Conservation (phyloP, 306 rosid species). For the Lathyrus sativus region DNA sequence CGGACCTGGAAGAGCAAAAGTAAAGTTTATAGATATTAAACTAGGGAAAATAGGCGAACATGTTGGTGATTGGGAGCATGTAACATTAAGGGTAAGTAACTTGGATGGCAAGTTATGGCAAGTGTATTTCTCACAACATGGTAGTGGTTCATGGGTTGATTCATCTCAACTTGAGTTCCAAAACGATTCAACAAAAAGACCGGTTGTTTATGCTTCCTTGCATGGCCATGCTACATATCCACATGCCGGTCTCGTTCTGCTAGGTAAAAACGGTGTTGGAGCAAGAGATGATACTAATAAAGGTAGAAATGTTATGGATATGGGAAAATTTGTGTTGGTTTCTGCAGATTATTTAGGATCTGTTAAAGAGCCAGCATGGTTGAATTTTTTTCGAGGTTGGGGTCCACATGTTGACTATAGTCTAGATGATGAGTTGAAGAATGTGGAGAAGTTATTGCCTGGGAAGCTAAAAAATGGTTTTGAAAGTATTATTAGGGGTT, state of each 20-base stretch:
- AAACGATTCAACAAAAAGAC: slow-evolving; percentile 29
- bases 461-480: slow-evolving; percentile 44
- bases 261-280: slow-evolving; percentile 50
- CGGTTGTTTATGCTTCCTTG: slow-evolving; percentile 60
- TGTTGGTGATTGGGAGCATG: slow-evolving; percentile 87
- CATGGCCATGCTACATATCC: slow-evolving; percentile 74
- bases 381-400: slow-evolving; percentile 65
- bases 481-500: slow-evolving; percentile 16
- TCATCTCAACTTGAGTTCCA: slow-evolving; percentile 59
- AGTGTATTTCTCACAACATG: slow-evolving; percentile 68
- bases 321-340: slow-evolving; percentile 44
- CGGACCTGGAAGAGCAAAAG: slow-evolving; percentile 72
- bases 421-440: slow-evolving; percentile 44
- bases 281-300: slow-evolving; percentile 58
- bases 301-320: slow-evolving; percentile 45
- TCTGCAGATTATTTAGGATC: slow-evolving; percentile 59
- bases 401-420: slow-evolving; percentile 63
- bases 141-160: slow-evolving; percentile 65
- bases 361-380: slow-evolving; percentile 62
- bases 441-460: slow-evolving; percentile 47
- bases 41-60: slow-evolving; percentile 74
- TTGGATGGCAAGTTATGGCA: slow-evolving; percentile 60
- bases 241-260: slow-evolving; percentile 53
- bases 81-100: slow-evolving; percentile 77
- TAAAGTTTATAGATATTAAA: slow-evolving; percentile 41